Base-by-base conservation (phyloP, 768 basidiomycete species). In the Hygrocybe coccinea region DNA sequence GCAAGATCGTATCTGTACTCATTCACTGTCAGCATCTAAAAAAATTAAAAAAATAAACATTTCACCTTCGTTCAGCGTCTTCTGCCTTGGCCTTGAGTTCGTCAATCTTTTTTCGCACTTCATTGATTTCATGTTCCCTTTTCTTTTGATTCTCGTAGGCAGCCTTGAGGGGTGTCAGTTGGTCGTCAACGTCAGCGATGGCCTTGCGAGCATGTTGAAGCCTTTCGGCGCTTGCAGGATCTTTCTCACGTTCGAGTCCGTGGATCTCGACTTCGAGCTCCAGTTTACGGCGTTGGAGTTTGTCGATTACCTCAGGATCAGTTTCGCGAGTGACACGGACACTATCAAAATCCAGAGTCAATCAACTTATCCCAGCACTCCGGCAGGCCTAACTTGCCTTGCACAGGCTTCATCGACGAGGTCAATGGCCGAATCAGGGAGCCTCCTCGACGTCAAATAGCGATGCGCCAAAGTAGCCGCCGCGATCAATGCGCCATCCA, bases 241-340 rank as follows among this genome's bases (percentile, higher is more conserved):
- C 94, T 69, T 92, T 95, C 69, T 97, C 94, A 46, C 93, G 83
- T 67, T 94, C 90, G 50, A 97, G 74, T 9, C 95, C 95, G 67
- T 97, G 94, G 19, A 97, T 89, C 67, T 97, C 95, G 17, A 98
- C 86, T 65, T 97, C 90, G 25, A 98, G 79, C 65, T 95, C 91
- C 33, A 97, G 81, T 69, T 90, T 93, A 50, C 79, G 80, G 17
- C 94, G 85, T 65, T 95, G 91, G 15, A 97, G 78, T 60, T 86
- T 86, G 72, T 98, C 95, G 63, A 98, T 89, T 2, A 81, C 87
- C 71, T 98, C 95, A 0, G 95, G 95, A 56, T 89, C 83, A 0
- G 94, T 97, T 74, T 99, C 95, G 41, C 92, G 85, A 24, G 91
- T 91, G 22, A 97, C 92, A 56, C 94, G 89, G 25, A 88, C 87